A percentile compares a stretch with the other conserved stretches of the same genome.
These are phyloP conservation scores for Garcia nutans DNA, from an alignment of 345 rosid genomes.

Conservation along the genomic window DNA sequence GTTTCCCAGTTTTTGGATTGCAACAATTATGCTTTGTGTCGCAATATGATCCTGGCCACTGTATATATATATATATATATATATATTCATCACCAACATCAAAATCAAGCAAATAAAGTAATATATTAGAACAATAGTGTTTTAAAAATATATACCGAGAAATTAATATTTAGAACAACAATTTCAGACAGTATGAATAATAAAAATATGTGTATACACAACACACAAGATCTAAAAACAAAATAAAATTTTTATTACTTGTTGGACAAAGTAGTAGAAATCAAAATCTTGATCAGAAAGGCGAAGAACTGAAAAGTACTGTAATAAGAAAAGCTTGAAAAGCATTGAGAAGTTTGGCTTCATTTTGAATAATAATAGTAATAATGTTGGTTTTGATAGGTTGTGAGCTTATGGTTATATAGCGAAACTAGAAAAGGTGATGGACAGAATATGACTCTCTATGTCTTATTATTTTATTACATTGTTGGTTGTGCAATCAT, in stretches of 20 bases:
- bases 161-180: too few species aligned
- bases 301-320: constrained; percentile 42
- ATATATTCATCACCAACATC: too few species aligned
- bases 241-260: constrained; percentile 27
- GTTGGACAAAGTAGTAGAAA: constrained; percentile 87
- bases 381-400: neutral
- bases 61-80: neutral
- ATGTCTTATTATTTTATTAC: neutral
- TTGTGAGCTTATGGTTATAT: neutral
- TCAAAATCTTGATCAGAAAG: constrained; percentile 58
- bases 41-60: constrained; percentile 97
- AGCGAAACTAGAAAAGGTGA: neutral
- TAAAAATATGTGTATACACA: too few species aligned
- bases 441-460: neutral
- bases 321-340: constrained; percentile 39
- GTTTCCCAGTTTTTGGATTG: constrained; percentile 82
- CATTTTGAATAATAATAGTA: constrained; percentile 15
- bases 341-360: constrained; percentile 25
- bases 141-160: too few species aligned
- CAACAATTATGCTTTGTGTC: constrained; percentile 64
- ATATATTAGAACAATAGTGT: too few species aligned
- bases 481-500: neutral
- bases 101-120: too few species aligned
- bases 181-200: neutral
- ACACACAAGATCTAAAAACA: neutral